Evolutionary conservation across 2,329 filamentous ascomycete species (phyloP).

Genomic region (Ciborinia camelliae): DNA sequence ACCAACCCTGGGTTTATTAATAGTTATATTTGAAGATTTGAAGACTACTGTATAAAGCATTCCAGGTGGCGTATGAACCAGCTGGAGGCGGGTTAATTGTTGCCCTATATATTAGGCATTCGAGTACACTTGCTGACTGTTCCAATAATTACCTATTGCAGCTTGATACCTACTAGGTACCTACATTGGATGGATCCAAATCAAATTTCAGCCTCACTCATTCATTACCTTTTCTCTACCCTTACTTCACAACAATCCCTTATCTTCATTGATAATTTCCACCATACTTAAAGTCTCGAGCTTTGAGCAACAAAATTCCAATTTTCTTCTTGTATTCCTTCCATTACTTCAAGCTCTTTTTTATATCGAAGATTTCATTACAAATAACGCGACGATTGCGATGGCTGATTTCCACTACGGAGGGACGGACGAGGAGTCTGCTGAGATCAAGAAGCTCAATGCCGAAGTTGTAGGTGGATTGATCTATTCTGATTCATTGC

Average conservation of each 20-base stretch:
- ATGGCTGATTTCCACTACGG: constrained; percentile 76
- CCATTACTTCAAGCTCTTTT: neutral
- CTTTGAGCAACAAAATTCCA: neutral
- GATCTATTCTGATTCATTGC: neutral
- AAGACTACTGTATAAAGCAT: too few relatives aligned
- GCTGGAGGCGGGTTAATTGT: too few relatives aligned
- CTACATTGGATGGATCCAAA: neutral
- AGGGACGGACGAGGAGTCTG: constrained; percentile 75
- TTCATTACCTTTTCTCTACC: neutral
- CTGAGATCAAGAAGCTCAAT: constrained; percentile 75
- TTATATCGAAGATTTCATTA: constrained; percentile 1
- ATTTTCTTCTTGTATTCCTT: neutral
- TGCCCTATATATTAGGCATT: too few relatives aligned
- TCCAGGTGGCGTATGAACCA: too few relatives aligned
- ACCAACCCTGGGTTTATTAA: too few relatives aligned
- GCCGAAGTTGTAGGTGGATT: constrained; percentile 67
- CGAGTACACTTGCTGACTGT: neutral
- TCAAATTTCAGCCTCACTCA: constrained; percentile 14
- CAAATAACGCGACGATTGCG: constrained; percentile 21
- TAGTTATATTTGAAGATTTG: too few relatives aligned
- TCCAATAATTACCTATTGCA: neutral
- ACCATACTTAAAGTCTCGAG: neutral
- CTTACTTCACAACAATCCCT: constrained; percentile 10
- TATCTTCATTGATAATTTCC: constrained; percentile 11
- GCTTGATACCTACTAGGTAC: neutral